Evolutionary conservation across 1,139 yeast genomes (phyloP), one percentile per base, ranked within the genome.

Genomic region (Citeromyces hawaiiensis): DNA sequence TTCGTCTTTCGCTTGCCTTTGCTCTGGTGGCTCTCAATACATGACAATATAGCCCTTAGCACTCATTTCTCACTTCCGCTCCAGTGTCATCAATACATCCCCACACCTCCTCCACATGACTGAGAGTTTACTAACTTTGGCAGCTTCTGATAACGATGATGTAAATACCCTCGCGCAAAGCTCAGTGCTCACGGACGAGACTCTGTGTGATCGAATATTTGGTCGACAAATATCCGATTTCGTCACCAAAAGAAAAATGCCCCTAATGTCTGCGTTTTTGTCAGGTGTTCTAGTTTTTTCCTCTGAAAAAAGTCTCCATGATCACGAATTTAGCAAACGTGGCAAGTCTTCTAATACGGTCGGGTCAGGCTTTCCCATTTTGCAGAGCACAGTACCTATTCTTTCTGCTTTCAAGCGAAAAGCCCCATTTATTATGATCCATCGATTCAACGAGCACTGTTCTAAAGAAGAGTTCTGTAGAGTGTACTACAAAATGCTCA

Each of bases 201-300:
- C 27, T 7, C 11, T 23, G 9, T 23, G 27, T 9, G 27, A 23
- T 9, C 27, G 27, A 5, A 23, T 23, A 6, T 23, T 23, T 9
- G 11, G 11, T 23, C 8, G 27, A 9, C 8, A 5, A 9, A 5
- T 23, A 5, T 23, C 27, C 4, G 27, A 23, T 5, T 43, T 39
- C 36, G 40, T 35, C 25, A 19, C 39, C 27, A 40, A 40, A 36
- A 39, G 46, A 30, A 38, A n/a, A 7, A 37, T 44, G 41, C 44
- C 45, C 4, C 5, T 41, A 9, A 38, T 39, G 30, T 36, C 42
- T 4, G 33, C 43, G 11, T 43, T 44, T 31, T 36, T 37, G 10
- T 13, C 40, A 10, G 46, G 46, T 2, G 38, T 21, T 13, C 32
- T 41, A 16, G 32, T 44, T 8, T 44, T 44, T 33, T 42, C 46